These are phyloP conservation scores for Mycothermus thermophilus DNA, from an alignment of 495 filamentous ascomycete genomes.

Conservation along the genomic window DNA sequence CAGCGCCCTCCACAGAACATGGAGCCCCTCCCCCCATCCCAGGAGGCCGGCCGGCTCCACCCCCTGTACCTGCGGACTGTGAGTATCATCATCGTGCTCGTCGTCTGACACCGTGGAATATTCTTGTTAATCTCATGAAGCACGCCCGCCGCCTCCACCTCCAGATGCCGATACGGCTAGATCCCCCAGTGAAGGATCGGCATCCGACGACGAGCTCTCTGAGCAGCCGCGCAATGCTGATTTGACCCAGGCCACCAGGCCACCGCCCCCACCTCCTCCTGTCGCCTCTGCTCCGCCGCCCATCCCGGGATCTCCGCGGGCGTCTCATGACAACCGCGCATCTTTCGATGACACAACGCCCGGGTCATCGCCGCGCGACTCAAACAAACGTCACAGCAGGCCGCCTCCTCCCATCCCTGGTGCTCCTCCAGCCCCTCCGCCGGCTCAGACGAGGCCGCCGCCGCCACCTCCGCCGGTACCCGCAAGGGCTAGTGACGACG, in stretches of 20 bases:
- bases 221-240: conserved; percentile 35
- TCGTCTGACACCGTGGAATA: conserved; percentile 7
- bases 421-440: conserved; percentile 36
- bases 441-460: conserved; percentile 49
- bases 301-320: conserved; percentile 38
- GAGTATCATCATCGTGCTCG: conserved; percentile 24
- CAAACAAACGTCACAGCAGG: conserved; percentile 40
- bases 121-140: conserved; percentile 32
- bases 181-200: conserved; percentile 67
- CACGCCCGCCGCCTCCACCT: conserved; percentile 41
- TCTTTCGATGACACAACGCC: conserved; percentile 36
- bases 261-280: conserved; percentile 28
- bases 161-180: conserved; percentile 34
- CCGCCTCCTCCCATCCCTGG: conserved; percentile 36
- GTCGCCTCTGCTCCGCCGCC: conserved; percentile 9
- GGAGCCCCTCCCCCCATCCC: conserved; percentile 45
- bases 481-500: conserved; percentile 33
- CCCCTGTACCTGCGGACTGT: conserved; percentile 56
- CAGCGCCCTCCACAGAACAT: conserved; percentile 25
- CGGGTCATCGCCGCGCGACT: conserved; percentile 25
- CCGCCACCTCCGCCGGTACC: conserved; percentile 82
- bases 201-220: conserved; percentile 92
- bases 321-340: conserved; percentile 34
- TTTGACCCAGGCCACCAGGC: conserved; percentile 19
- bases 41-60: conserved; percentile 49